A percentile compares a stretch with the other conserved stretches of the same genome.
These are phyloP conservation scores for Xylaria sp. DNA, from an alignment of 2,329 filamentous ascomycete species.

Conservation along the genomic window DNA sequence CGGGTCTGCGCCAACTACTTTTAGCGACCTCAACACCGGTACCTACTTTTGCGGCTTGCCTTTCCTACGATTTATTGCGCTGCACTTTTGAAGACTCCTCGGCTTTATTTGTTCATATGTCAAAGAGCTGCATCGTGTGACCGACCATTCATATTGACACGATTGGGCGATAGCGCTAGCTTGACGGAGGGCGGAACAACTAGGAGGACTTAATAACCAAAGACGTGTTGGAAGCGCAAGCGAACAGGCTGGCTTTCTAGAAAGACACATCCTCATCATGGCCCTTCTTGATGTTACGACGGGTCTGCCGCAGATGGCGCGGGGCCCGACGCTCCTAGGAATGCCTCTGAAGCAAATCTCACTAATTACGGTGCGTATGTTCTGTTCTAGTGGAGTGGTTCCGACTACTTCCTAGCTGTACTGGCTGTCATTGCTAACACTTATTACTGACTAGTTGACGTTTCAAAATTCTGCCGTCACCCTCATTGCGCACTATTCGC, in stretches of 20 bases:
- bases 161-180: background rate
- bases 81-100: background rate
- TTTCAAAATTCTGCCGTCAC: slow-evolving; percentile 84
- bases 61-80: slow-evolving; percentile 1
- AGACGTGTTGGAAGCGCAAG: background rate
- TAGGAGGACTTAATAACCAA: background rate
- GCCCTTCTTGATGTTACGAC: slow-evolving; percentile 54
- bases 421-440: slow-evolving; percentile 19
- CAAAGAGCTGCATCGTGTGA: background rate
- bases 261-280: slow-evolving; percentile 48
- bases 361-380: slow-evolving; percentile 66
- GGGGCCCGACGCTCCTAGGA: slow-evolving; percentile 62
- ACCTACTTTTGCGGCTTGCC: background rate
- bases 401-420: background rate
- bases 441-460: slow-evolving; percentile 67
- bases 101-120: background rate
- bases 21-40: background rate
- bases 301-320: slow-evolving; percentile 49
- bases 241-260: background rate
- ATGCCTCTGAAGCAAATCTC: slow-evolving; percentile 76
- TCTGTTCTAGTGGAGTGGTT: background rate
- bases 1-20: slow-evolving; percentile 11
- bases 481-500: slow-evolving; percentile 91
- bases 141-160: background rate
- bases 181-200: slow-evolving; percentile 3